These are phyloP conservation scores for Geranium rotundifolium DNA, from an alignment of 345 rosid species.

Conservation along the genomic window DNA sequence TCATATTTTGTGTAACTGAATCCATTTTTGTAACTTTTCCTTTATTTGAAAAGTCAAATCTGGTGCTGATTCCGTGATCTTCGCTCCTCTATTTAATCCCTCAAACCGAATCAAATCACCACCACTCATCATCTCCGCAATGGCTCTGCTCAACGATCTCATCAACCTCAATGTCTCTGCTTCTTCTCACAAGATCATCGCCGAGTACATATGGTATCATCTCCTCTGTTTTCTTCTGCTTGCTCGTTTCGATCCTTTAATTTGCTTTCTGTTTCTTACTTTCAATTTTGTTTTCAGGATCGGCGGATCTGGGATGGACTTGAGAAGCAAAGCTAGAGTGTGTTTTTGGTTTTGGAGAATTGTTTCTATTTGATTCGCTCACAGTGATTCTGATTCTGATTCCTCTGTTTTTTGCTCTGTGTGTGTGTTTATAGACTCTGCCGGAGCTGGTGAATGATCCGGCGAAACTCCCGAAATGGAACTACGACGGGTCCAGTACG, in stretches of 20 bases:
- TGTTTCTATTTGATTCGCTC: neutral
- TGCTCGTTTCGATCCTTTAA: neutral
- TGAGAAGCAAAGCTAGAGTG: constrained; percentile 76
- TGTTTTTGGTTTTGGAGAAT: neutral
- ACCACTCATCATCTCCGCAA: constrained; percentile 6
- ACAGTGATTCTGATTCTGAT: neutral
- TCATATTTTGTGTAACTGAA: too few relatives aligned
- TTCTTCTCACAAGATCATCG: constrained; percentile 50
- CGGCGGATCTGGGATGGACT: constrained; percentile 68
- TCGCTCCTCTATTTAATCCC: neutral
- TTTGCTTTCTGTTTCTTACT: neutral
- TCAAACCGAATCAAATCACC: neutral
- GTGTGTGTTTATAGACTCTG: constrained; percentile 33
- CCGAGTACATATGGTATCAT: constrained; percentile 65
- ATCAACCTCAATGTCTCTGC: constrained; percentile 54
- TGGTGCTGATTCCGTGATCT: neutral
- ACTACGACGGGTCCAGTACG: constrained; percentile 77
- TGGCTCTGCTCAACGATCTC: constrained; percentile 51
- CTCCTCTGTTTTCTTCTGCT: neutral
- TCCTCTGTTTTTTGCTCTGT: neutral
- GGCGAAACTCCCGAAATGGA: constrained; percentile 62
- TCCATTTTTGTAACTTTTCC: too few relatives aligned
- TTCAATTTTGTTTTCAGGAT: constrained; percentile 26
- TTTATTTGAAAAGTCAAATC: neutral
- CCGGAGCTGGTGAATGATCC: constrained; percentile 45